Evolutionary conservation across 2,329 filamentous ascomycete species (phyloP), one percentile per base, ranked within the genome.

Genomic region (Venturia nashicola): DNA sequence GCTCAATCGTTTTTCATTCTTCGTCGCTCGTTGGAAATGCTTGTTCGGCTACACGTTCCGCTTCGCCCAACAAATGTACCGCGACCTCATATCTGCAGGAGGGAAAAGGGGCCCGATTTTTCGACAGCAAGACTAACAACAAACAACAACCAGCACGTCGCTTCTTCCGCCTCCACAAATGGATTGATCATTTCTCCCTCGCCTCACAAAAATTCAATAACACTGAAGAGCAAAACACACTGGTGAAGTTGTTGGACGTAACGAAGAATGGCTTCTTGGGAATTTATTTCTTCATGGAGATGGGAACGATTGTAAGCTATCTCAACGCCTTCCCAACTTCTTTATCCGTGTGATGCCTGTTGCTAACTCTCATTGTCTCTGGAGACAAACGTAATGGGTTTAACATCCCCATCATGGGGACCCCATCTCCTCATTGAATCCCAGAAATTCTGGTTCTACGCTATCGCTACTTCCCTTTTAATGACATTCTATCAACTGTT

Each of bases 371-470:
- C 27, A 27, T 27, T 27, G 27, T 57, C 23, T 8, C 11, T 8
- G n/a, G 34, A 66, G 67, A 68, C 62, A 34, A 75, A 81, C 59
- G 72, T 83, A 14, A 85, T 86, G 75, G 80, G 79, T 0, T 68
- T 80, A 0, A 79, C 78, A 44, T 70, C 69, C 1, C 74, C 74
- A 1, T 59, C 71, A 0, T 80, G 76, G 72, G 79, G 80, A 18
- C 68, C 69, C n/a, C 68, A 67, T 34, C 69, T 88, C 4, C 77
- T 83, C 57, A 66, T 80, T 27, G 85, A 90, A 73, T 83, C 82
- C 0, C 84, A 88, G 74, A 81, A 84, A 62, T 86, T 88, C 73
- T 91, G 88, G 88, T 82, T 90, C 67, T 82, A 85, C 46, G 81
- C 81, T 0, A 75, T 90, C 27, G 75, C 75, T 7, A 54, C 61